A percentile compares a stretch with the other conserved stretches of the same genome.
These are phyloP conservation scores for Bruguiera hainesii DNA, from an alignment of 441 rosid genomes.

Conservation along the genomic window DNA sequence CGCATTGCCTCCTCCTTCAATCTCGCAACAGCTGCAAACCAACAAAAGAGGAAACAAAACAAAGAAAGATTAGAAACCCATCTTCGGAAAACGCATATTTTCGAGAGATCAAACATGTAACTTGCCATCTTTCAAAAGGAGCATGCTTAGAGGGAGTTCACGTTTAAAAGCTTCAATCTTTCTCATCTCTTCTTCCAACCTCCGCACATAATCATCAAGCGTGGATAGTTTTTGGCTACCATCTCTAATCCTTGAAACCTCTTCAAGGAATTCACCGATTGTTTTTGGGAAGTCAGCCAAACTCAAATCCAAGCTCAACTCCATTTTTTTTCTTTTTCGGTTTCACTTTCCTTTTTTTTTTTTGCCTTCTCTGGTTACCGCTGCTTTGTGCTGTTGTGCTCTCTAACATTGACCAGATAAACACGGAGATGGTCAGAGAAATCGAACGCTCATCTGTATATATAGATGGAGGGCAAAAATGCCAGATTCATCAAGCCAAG, in stretches of 20 bases:
- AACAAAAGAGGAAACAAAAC: slow-evolving; percentile 9
- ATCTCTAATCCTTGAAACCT: slow-evolving; percentile 41
- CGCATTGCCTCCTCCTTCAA: slow-evolving; percentile 43
- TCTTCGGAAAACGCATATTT: not conserved
- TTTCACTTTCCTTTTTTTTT: too few species aligned
- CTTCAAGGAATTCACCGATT: slow-evolving; percentile 42
- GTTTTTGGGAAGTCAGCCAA: slow-evolving; percentile 47
- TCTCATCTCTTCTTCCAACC: slow-evolving; percentile 74
- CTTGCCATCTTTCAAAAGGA: slow-evolving; percentile 71
- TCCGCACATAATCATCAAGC: slow-evolving; percentile 49
- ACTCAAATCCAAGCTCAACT: slow-evolving; percentile 69
- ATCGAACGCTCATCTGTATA: slow-evolving; percentile 10
- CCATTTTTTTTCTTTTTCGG: slow-evolving; percentile 11
- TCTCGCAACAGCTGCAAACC: slow-evolving; percentile 56
- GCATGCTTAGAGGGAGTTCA: slow-evolving; percentile 85
- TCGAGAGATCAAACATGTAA: not conserved
- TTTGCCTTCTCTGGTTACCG: too few species aligned
- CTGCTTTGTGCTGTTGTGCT: not conserved
- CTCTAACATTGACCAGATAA: slow-evolving; percentile 23
- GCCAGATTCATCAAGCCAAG: slow-evolving; percentile 39
- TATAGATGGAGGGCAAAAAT: slow-evolving; percentile 14
- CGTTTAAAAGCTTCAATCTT: slow-evolving; percentile 81
- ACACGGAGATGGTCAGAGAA: slow-evolving; percentile 22
- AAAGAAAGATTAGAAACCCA: slow-evolving; percentile 14
- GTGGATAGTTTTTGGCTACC: slow-evolving; percentile 33